Evolutionary conservation across 495 filamentous ascomycete genomes (phyloP).

Genomic region (Wilcoxina mikolae): DNA sequence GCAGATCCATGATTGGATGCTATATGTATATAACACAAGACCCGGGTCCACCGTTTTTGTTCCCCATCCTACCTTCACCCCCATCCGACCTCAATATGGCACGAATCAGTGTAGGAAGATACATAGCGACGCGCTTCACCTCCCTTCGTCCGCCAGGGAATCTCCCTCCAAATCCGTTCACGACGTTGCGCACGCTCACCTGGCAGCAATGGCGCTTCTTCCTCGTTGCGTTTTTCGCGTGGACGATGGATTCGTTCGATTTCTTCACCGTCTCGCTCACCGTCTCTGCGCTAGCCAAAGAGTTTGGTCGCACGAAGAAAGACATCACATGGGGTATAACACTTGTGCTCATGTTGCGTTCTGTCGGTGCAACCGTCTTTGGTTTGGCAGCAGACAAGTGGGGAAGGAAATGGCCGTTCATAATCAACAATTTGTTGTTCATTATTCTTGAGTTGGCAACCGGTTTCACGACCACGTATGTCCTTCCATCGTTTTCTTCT

Average conservation of each 20-base stretch:
- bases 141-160: slow-evolving; percentile 53
- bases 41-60: no score
- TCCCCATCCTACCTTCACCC: no score
- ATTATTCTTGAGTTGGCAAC: slow-evolving; percentile 50
- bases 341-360: slow-evolving; percentile 52
- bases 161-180: slow-evolving; percentile 65
- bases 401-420: slow-evolving; percentile 70
- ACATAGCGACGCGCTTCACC: slow-evolving; percentile 55
- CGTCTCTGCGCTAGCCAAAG: slow-evolving; percentile 48
- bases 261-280: slow-evolving; percentile 64
- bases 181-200: slow-evolving; percentile 50
- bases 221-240: slow-evolving; percentile 5
- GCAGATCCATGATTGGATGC: no score
- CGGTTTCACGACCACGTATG: slow-evolving; percentile 27
- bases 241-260: slow-evolving; percentile 35
- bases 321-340: slow-evolving; percentile 50
- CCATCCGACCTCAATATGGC: no score
- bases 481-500: background rate
- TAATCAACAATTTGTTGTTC: slow-evolving; percentile 51
- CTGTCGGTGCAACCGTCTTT: slow-evolving; percentile 56
- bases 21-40: no score
- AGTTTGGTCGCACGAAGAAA: slow-evolving; percentile 44
- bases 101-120: slow-evolving; percentile 36
- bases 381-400: slow-evolving; percentile 58
- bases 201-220: slow-evolving; percentile 55